phyloP scores from a whole-genome alignment of 192 early-diverging fungal genomes.

The Gorgonomyces haynaldii region DNA sequence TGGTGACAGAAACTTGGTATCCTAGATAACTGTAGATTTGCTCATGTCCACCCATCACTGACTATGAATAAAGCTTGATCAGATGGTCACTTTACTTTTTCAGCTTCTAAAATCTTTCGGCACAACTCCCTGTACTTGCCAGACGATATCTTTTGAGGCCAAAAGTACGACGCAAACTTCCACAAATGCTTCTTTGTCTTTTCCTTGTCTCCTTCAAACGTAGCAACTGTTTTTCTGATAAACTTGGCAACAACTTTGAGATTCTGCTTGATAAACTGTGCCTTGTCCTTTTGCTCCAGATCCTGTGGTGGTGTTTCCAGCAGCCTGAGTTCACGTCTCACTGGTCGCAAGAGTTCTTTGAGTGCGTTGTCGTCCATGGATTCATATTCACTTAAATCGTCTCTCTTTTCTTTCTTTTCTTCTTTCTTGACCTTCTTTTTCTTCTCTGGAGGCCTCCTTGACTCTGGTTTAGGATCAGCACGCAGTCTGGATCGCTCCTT shows the following conservation, averaged over 20 bases:
- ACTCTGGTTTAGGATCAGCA: background rate
- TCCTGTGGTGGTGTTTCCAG: conserved; percentile 32
- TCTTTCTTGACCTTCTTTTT: conserved; percentile 6
- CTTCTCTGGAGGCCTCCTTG: background rate
- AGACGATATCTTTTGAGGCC: conserved; percentile 47
- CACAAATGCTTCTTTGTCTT: conserved; percentile 45
- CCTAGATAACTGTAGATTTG: too few relatives aligned
- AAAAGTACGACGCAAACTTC: conserved; percentile 56
- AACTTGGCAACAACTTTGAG: conserved; percentile 43
- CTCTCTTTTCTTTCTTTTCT: background rate
- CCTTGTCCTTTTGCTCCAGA: conserved; percentile 14
- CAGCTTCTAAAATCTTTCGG: conserved; percentile 18
- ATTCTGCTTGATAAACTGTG: conserved; percentile 38
- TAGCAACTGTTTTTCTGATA: conserved; percentile 24
- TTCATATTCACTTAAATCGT: conserved; percentile 4
- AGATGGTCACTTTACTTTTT: too few relatives aligned
- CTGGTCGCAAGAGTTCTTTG: conserved; percentile 56
- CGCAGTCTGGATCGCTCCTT: conserved; percentile 27
- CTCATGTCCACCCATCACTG: conserved; percentile 88
- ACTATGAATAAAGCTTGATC: conserved; percentile 40
- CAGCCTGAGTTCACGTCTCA: conserved; percentile 44
- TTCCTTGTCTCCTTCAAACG: conserved; percentile 18
- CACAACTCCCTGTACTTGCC: conserved; percentile 43
- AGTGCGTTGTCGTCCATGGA: conserved; percentile 22
- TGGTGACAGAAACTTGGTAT: conserved; percentile 89